Percentiles rank a stretch among this genome's conserved stretches.
Evolutionary conservation across 2,329 filamentous ascomycete genomes (phyloP).

Genomic region (Thelonectria olida): DNA sequence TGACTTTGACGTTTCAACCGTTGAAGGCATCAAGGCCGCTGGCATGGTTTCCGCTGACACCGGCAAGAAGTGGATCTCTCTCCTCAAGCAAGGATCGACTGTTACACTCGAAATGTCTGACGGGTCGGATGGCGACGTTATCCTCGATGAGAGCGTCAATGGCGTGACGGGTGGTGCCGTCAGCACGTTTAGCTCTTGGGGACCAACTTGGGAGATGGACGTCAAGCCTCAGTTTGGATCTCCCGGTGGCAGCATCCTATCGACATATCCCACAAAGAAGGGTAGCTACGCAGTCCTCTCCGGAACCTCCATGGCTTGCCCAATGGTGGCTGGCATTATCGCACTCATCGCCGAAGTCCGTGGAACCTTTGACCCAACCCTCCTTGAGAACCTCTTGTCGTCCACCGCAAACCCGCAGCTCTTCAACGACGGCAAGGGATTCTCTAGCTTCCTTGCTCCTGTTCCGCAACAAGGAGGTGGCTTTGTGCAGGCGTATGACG

Average conservation of each 20-base stretch:
- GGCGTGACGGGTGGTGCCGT: conserved; percentile 58
- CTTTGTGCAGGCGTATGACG: conserved; percentile 67
- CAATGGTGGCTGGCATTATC: conserved; percentile 62
- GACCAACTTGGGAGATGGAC: conserved; percentile 67
- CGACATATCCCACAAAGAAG: conserved; percentile 59
- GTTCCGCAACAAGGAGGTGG: conserved; percentile 70
- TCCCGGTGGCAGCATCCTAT: conserved; percentile 66
- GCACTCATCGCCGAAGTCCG: conserved; percentile 63
- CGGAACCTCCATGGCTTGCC: conserved; percentile 70
- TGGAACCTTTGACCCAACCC: conserved; percentile 59
- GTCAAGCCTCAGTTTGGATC: conserved; percentile 64
- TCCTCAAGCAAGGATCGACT: conserved; percentile 53
- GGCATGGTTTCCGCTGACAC: conserved; percentile 53
- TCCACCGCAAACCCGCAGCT: conserved; percentile 58
- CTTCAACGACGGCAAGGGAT: conserved; percentile 55
- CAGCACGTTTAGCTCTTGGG: conserved; percentile 66
- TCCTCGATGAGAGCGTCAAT: conserved; percentile 51
- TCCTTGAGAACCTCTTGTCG: conserved; percentile 59
- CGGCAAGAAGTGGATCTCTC: conserved; percentile 55
- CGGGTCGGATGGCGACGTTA: conserved; percentile 44
- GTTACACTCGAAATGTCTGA: conserved; percentile 56
- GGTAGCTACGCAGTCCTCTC: conserved; percentile 62
- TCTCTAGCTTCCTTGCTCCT: conserved; percentile 56
- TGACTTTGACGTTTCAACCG: conserved; percentile 44
- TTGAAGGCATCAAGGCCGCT: conserved; percentile 46